Evolutionary conservation across 1,284 basidiomycete species (phyloP), one percentile per base, ranked within the genome.

Genomic region (Cutaneotrichosporon dermatis): DNA sequence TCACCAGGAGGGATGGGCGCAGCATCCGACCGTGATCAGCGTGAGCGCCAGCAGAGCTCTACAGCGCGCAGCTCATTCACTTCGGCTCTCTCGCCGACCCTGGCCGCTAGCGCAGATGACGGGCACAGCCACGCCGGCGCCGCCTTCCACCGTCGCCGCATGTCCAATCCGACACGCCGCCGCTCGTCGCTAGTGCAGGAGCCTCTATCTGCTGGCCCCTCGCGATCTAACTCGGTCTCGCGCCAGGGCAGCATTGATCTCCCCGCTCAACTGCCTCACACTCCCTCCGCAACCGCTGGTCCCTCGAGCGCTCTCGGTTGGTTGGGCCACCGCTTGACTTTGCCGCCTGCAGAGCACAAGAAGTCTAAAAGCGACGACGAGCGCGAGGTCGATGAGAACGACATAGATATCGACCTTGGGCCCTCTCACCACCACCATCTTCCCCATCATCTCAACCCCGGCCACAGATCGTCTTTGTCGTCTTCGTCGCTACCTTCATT

Each of bases 311-410:
- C 36, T 3, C 36, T 37, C 13, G 49, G 13, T 25, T 51, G 37
- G 49, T 15, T 51, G 2, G 34, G 35, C 0, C 13, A 37, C 36
- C 49, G 49, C 37, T n/a, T 37, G n/a, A 9, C 49, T 8, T 37
- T 39, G 37, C n/a, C 49, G 13, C 13, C 49, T 4, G 6, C 49
- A 36, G 34, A 37, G 9, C n/a, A 36, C 48, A 10, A 50, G 7
- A 34, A 10, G 12, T 46, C 45, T 10, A 46, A 49, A 40, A 57
- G 55, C 49, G 48, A 45, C 35, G 55, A 57, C 42, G 55, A 56
- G 39, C 44, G 45, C 11, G 45, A 56, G 40, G 4, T 11, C 4
- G 51, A 52, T 4, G 40, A 43, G 25, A 25, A 3, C 25, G 25
- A 25, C 25, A 25, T 25, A 25, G 25, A 25, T 25, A 25, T 25